Conservation (phyloP, 169 alveolate species). For the Plasmodium adleri region DNA sequence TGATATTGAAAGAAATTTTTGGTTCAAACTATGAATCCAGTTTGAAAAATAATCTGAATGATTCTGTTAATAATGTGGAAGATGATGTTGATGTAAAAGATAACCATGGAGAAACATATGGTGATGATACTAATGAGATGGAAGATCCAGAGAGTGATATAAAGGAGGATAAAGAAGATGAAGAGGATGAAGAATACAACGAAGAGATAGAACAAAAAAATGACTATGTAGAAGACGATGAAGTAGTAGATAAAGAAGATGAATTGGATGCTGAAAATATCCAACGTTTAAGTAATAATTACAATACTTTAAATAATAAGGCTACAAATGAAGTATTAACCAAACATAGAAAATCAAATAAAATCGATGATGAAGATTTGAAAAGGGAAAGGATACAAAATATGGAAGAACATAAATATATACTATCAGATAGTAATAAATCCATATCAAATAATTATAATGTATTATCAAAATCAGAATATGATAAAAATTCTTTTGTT, state of each 20-base stretch:
- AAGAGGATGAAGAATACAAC: neutral
- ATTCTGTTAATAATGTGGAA: slow-evolving; percentile 39
- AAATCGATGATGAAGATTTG: neutral
- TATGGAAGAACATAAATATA: slow-evolving; percentile 5
- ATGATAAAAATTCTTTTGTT: slow-evolving; percentile 5
- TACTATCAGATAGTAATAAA: slow-evolving; percentile 4
- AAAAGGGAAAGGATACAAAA: neutral
- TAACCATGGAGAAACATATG: neutral
- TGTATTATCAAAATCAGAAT: neutral
- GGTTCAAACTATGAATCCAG: slow-evolving; percentile 76
- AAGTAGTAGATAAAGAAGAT: neutral
- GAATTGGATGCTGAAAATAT: neutral
- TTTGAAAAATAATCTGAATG: slow-evolving; percentile 57
- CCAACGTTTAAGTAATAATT: neutral
- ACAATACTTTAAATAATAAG: neutral
- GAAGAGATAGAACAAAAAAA: slow-evolving; percentile 3
- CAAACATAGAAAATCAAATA: neutral
- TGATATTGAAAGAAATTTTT: slow-evolving; percentile 73
- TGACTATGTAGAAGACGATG: neutral
- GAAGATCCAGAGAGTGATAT: neutral
- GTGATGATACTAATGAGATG: slow-evolving; percentile 8
- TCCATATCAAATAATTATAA: slow-evolving; percentile 13
- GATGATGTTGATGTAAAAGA: neutral
- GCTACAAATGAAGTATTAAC: neutral
- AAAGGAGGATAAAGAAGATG: slow-evolving; percentile 16